Base-by-base conservation (phyloP, 1,284 basidiomycete species). In the Trametes sp. region DNA sequence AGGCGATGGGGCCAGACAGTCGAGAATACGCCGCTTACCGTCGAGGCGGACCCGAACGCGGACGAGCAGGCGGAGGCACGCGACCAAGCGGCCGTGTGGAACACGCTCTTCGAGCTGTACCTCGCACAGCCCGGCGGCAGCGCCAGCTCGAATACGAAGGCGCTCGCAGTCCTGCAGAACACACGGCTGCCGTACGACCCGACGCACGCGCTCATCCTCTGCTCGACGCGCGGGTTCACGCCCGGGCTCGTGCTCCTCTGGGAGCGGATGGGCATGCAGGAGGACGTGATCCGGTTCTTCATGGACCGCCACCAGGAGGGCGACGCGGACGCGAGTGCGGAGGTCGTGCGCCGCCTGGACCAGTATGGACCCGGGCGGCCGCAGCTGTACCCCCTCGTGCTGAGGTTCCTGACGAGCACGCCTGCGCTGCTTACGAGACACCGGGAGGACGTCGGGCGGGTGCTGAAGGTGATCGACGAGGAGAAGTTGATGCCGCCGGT, bases 231-330 rank as follows among this genome's bases (percentile, higher is more conserved):
- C 36, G 82, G 81, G 3, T 98, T 95, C 73, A 95, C 90, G 0
- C 85, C 87, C 38, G 51, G 51, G 29, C 48, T 49, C 19, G 48
- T 49, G 28, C 21, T 53, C 16, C 44, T 56, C 14, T 56, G 54
- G 92, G 97, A 98, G 78, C 88, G 87, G 57, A 83, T 96, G 80
- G 95, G 92, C 2, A 96, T 98, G 96, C 94, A 95, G 75, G 98
- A 98, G 71, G 96, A 98, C 67, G 89, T 98, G 41, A 73, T 99
- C 29, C 86, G 95, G 23, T 96, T 94, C 79, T 96, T 92, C 89
- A 97, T 97, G 84, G 91, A 89, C 58, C 82, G 81, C 64, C 82
- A 88, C 69, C 82, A 80, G 31, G 79, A 79, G 14, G 81, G 78
- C 6, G 70, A 75, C 4, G 71, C 80, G 0, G 77, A 71, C 24